A percentile compares a stretch with the other conserved stretches of the same genome.
Evolutionary conservation across 2,329 filamentous ascomycete genomes (phyloP).

Genomic region (Phialophora verrucosa): DNA sequence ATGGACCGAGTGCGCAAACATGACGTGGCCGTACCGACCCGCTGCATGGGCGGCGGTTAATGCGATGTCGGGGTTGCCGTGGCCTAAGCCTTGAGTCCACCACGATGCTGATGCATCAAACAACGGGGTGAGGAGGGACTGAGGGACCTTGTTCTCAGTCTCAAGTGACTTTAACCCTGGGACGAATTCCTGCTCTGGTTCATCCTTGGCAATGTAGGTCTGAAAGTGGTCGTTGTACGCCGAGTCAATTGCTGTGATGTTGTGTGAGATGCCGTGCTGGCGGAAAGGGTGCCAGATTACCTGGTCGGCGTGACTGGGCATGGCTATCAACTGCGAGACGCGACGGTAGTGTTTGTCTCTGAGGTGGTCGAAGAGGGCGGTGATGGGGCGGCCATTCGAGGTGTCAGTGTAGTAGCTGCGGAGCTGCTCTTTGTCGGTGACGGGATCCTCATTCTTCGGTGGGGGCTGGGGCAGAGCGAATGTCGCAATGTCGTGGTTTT

Average conservation of each 20-base stretch:
- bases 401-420: conserved; percentile 65
- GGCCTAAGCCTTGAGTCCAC: conserved; percentile 90
- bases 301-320: conserved; percentile 66
- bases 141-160: conserved; percentile 23
- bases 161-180: conserved; percentile 32
- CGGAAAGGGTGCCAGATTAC: conserved; percentile 88
- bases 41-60: conserved; percentile 80
- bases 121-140: conserved; percentile 63
- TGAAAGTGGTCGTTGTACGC: conserved; percentile 81
- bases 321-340: conserved; percentile 63
- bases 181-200: conserved; percentile 30
- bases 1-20: conserved; percentile 83
- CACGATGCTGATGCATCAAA: conserved; percentile 87
- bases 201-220: conserved; percentile 51
- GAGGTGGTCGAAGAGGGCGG: conserved; percentile 58
- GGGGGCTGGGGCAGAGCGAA: conserved; percentile 67
- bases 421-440: conserved; percentile 65
- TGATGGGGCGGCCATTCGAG: conserved; percentile 49
- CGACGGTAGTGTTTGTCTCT: conserved; percentile 61
- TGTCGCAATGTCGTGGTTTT: conserved; percentile 62
- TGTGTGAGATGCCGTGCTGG: conserved; percentile 70
- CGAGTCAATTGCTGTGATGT: conserved; percentile 78
- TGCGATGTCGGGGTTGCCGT: conserved; percentile 73
- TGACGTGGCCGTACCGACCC: conserved; percentile 83
- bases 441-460: conserved; percentile 45